Evolutionary conservation across 225 moss, liverwort and hornwort species (phyloP).

Genomic region (Bryoerythrophyllum caledonicum): DNA sequence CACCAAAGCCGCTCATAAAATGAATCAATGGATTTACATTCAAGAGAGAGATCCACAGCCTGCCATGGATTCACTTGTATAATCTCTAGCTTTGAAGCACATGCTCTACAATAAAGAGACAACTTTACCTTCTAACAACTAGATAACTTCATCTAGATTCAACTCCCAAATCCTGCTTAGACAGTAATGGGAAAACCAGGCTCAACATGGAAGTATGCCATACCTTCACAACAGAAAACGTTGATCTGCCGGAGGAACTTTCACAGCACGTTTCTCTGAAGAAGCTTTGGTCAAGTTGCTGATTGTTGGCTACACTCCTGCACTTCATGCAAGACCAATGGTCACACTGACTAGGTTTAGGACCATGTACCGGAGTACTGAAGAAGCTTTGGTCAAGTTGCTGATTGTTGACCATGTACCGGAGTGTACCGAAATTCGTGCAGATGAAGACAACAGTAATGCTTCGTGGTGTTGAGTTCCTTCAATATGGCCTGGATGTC

Average conservation of each 20-base stretch:
- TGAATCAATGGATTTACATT: neutral
- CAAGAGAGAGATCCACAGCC: neutral
- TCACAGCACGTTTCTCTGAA: constrained; percentile 1
- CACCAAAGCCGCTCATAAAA: neutral
- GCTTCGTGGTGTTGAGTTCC: no score
- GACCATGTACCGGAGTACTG: no score
- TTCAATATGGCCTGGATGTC: no score
- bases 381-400: no score
- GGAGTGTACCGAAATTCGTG: constrained; percentile 72
- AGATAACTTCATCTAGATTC: neutral
- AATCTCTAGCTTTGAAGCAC: neutral
- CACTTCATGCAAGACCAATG: constrained; percentile 59
- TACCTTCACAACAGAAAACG: neutral
- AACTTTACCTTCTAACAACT: neutral
- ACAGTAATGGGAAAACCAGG: constrained; percentile 1
- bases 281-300: neutral
- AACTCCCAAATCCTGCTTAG: neutral
- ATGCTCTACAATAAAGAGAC: no score
- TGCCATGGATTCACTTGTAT: neutral
- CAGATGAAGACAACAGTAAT: no score
- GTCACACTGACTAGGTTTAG: no score
- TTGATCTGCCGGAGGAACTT: neutral
- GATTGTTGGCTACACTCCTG: constrained; percentile 29
- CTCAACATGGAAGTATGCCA: constrained; percentile 17
- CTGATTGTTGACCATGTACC: constrained; percentile 86